Evolutionary conservation across 257 asterid species (phyloP).

Genomic region (Solanum okadae): DNA sequence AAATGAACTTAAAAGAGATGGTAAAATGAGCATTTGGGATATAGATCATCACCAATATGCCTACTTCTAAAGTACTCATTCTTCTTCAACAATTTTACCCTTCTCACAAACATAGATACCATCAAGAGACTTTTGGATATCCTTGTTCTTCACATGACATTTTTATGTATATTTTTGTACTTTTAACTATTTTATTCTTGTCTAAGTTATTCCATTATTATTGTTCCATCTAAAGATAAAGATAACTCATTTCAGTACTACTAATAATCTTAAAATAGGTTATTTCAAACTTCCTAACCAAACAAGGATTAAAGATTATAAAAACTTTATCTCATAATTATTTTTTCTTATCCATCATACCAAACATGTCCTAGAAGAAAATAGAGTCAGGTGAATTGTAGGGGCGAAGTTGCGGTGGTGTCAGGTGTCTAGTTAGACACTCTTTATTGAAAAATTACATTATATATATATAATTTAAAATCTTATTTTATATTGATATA

Average conservation of each 20-base stretch:
- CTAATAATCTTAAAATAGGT: background rate
- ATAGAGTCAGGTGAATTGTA: too few species aligned
- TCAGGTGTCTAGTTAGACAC: too few species aligned
- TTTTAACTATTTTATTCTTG: too few species aligned
- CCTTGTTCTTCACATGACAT: background rate
- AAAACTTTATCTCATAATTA: background rate
- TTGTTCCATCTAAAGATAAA: background rate
- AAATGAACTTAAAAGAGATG: background rate
- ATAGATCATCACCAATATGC: background rate
- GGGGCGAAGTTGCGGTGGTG: too few species aligned
- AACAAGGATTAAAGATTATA: too few species aligned
- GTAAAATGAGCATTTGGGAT: background rate
- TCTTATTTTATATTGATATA: too few species aligned
- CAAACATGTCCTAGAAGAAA: too few species aligned
- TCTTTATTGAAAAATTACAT: too few species aligned
- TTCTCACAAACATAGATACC: background rate
- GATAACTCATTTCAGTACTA: background rate
- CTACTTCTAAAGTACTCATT: background rate
- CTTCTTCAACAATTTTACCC: background rate
- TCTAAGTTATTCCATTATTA: background rate
- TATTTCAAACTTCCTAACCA: background rate
- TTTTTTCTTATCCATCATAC: too few species aligned
- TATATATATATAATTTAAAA: too few species aligned
- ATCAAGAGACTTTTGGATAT: background rate
- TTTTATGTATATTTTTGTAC: background rate